Base-by-base conservation (phyloP, 2,329 filamentous ascomycete species). In the Alternaria infectoria region DNA sequence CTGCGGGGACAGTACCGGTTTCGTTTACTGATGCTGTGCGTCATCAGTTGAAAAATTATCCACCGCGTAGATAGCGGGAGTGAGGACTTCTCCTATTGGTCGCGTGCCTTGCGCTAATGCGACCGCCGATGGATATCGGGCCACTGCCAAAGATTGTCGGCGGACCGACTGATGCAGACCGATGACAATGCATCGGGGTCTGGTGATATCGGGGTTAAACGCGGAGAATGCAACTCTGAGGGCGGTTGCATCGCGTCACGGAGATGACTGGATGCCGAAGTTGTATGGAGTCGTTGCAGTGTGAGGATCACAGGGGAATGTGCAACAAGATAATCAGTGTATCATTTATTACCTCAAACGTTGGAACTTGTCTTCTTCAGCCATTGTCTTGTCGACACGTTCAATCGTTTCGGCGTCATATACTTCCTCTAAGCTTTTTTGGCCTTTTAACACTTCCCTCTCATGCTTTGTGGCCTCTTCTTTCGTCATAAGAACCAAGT, bases 401-500 rank as follows among this genome's bases (percentile, higher is more conserved):
- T 87, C 84, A 54, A 97, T 82, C 0, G 90, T 89, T 28, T 88
- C 87, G 15, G 80, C 75, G 72, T 90, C 89, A 75, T 97, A 99
- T 25, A 97, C 66, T 1, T 95, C 90, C 68, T 92, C 90, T 0
- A 88, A 83, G 9, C 77, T 80, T 81, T 90, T 91, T 1, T 85
- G 86, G 0, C 88, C 91, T 71, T 88, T 90, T 47, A 98, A 83
- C 1, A 98, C 86, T 74, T 93, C 69, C 77, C 89, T 91, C 77
- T 96, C 92, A 79, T 99, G 96, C 62, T 87, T 85, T 15, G 85
- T 82, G 4, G 91, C 92, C 80, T 97, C 94, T 65, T 97, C 94
- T 78, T 94, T 97, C 1, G 94, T 97, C 92, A 97, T 93, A 72
- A 91, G 92, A 0, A 97, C 93, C 64, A 97, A 77, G 49, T 97